Evolutionary conservation across 1,284 basidiomycete genomes (phyloP).

Genomic region (Papiliotrema laurentii): DNA sequence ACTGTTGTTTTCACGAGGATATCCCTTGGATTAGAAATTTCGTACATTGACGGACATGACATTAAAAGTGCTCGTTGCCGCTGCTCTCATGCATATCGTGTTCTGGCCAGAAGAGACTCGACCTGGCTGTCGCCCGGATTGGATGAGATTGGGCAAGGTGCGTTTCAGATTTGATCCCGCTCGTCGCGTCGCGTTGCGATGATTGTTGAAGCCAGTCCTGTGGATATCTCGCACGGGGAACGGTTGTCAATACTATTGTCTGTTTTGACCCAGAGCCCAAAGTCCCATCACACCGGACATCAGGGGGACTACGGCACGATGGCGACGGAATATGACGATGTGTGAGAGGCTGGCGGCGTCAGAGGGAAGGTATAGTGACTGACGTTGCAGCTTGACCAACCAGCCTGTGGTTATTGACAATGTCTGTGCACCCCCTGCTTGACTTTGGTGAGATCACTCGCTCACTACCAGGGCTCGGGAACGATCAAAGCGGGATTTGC

Average conservation of each 20-base stretch:
- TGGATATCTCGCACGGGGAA: neutral
- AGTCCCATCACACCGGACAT: too few species aligned
- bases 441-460: constrained; percentile 2
- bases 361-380: neutral
- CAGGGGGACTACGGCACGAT: neutral
- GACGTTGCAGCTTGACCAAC: constrained; percentile 41
- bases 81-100: too few species aligned
- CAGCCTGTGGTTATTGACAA: constrained; percentile 83
- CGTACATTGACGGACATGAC: too few species aligned
- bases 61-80: too few species aligned
- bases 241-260: neutral
- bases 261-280: neutral
- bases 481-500: constrained; percentile 98
- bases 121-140: too few species aligned
- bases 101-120: too few species aligned
- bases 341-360: neutral
- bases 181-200: too few species aligned
- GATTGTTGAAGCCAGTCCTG: too few species aligned
- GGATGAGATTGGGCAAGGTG: too few species aligned
- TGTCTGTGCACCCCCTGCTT: constrained; percentile 53
- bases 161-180: too few species aligned
- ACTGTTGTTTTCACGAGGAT: too few species aligned
- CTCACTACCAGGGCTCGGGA: constrained; percentile 70
- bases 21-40: too few species aligned
- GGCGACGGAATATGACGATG: constrained; percentile 10